A percentile compares a stretch with the other conserved stretches of the same genome.
phyloP scores from a whole-genome alignment of 148 eudicot species.

The Camellia sinensis region DNA sequence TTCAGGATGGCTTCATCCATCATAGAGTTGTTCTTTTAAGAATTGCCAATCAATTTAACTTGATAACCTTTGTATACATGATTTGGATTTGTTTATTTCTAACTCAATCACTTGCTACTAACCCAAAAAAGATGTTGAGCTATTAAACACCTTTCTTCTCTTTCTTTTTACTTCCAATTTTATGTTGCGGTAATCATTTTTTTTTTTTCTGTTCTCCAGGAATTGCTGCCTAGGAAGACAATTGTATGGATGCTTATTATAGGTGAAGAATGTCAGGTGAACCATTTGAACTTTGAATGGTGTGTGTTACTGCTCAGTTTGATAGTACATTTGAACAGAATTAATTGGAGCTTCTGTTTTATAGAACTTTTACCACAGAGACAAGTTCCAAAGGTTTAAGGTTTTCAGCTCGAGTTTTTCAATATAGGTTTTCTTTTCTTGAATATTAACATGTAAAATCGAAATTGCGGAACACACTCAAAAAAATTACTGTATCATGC shows the following conservation, averaged over 20 bases:
- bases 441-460: slow-evolving; percentile 31
- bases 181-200: not conserved
- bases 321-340: slow-evolving; percentile 26
- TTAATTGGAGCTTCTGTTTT: slow-evolving; percentile 27
- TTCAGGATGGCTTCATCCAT: not conserved
- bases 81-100: not conserved
- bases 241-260: slow-evolving; percentile 16
- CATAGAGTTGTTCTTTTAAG: not conserved
- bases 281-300: slow-evolving; percentile 16
- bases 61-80: not conserved
- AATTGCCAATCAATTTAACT: not conserved
- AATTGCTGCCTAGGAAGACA: slow-evolving; percentile 47
- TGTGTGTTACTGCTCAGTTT: slow-evolving; percentile 12
- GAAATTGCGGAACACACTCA: slow-evolving; percentile 21
- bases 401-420: slow-evolving; percentile 30
- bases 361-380: slow-evolving; percentile 24
- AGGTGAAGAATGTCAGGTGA: slow-evolving; percentile 19
- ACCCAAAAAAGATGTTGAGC: too few relatives aligned
- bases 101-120: not conserved
- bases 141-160: slow-evolving; percentile 9
- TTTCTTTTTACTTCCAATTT: not conserved
- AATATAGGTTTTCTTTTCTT: slow-evolving; percentile 30
- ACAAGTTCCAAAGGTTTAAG: slow-evolving; percentile 24
- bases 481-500: slow-evolving; percentile 14
- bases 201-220: not conserved